Evolutionary conservation across 345 rosid genomes (phyloP), one percentile per base, ranked within the genome.

Genomic region (Arabis alpina): DNA sequence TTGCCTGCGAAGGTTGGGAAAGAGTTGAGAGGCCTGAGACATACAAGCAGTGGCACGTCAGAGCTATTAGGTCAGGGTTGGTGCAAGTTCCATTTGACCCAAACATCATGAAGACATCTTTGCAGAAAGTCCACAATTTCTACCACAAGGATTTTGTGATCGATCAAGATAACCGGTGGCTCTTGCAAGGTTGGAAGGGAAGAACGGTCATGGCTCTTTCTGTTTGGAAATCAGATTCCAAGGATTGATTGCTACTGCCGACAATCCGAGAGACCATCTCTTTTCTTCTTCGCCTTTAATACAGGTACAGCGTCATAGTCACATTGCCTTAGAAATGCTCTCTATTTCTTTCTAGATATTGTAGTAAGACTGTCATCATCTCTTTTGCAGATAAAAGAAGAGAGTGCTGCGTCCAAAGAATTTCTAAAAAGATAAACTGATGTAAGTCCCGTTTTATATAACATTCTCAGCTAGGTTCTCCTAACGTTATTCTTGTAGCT

Each of bases 1-100:
- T 91, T 37, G 97, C 99, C 0, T 94, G 96, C 7, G 99, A 94
- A 83, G 90, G 96, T 4, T 75, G 82, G 88, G 99, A 91, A 58
- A 85, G 99, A 83, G 89, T 88, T 51, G 99, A 89, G 83, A 84
- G 98, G 79, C 97, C 98, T 0, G 97, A 93, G 78, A 87, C 93
- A 1, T 86, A 88, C 80, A 94, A 91, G 86, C 99, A 94, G 77
- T 91, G 97, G 97, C 95, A 89, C 10, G 78, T 68, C 19, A 80
- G 99, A 55, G 80, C 79, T 48, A 76, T 73, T 67, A 87, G 95
- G 72, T 93, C 96, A 30, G 97, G 99, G 37, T 84, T 94, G 64
- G 77, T 82, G 71, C 86, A 81, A 75, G 80, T 79, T 47, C 86
- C 96, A 6, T 82, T 94, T 51, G 81, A 83, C 24, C 75, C 76